Percentiles rank a stretch among this genome's conserved stretches.
phyloP scores from a whole-genome alignment of 1,139 yeast genomes.

The Geotrichum bryndzae region DNA sequence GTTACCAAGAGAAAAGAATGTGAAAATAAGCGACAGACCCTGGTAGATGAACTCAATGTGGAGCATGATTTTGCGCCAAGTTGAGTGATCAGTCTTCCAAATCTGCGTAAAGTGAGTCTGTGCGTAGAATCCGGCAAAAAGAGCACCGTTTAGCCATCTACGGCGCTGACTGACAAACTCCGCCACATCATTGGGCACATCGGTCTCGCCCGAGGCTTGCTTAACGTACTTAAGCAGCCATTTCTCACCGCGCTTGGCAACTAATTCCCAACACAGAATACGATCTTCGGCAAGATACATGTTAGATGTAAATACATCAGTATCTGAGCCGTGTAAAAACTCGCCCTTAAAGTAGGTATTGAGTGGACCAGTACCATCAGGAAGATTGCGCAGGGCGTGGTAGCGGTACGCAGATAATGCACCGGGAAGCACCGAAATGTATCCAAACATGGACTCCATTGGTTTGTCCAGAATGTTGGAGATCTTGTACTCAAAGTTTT shows the following conservation, averaged over 20 bases:
- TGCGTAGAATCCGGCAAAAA: constrained; percentile 90
- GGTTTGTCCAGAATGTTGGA: constrained; percentile 95
- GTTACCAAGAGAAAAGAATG: constrained; percentile 86
- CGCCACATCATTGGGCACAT: constrained; percentile 86
- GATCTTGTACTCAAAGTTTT: constrained; percentile 93
- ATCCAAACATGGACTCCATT: constrained; percentile 86
- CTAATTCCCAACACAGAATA: constrained; percentile 93
- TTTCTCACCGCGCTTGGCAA: constrained; percentile 76
- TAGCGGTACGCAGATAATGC: constrained; percentile 93
- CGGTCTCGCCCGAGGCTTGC: constrained; percentile 94
- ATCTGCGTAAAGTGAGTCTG: constrained; percentile 71
- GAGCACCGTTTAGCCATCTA: constrained; percentile 97
- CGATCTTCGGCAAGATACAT: constrained; percentile 98
- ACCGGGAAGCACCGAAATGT: constrained; percentile 90
- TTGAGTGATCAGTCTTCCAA: constrained; percentile 83
- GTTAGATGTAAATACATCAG: constrained; percentile 88
- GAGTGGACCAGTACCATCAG: constrained; percentile 89
- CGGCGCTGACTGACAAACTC: constrained; percentile 94
- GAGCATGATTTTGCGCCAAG: constrained; percentile 65
- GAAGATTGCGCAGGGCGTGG: constrained; percentile 76
- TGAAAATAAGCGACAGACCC: constrained; percentile 64
- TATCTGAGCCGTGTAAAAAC: constrained; percentile 49
- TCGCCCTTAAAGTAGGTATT: constrained; percentile 89
- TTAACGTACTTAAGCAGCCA: constrained; percentile 94
- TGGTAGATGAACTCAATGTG: constrained; percentile 84